Conservation (phyloP, 208 protist species). For the Trypanosoma mega region DNA sequence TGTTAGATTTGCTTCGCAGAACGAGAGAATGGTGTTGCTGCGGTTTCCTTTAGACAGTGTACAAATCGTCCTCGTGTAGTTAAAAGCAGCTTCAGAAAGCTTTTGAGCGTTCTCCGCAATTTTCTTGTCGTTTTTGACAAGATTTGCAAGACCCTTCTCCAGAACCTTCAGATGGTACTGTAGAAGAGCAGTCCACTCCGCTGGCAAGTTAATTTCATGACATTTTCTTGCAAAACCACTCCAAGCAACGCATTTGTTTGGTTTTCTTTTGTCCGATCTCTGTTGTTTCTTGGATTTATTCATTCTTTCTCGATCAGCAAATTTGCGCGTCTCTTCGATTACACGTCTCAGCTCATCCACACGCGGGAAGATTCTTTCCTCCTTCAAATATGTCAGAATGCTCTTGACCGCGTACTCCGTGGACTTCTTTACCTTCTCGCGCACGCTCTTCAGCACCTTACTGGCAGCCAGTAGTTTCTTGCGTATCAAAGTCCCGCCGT, state of each 20-base stretch:
- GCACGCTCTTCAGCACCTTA: background rate
- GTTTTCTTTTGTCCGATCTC: background rate
- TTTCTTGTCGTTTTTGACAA: constrained; percentile 1
- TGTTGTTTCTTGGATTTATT: background rate
- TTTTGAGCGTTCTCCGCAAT: constrained; percentile 11
- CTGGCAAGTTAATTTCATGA: background rate
- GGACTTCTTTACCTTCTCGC: background rate
- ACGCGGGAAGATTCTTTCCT: too few relatives aligned
- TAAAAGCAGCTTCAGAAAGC: constrained; percentile 14
- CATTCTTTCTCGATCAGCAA: background rate
- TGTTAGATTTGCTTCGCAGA: background rate
- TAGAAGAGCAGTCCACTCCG: constrained; percentile 16
- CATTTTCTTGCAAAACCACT: background rate
- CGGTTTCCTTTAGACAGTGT: background rate
- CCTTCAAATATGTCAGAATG: background rate
- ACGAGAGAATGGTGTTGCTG: background rate
- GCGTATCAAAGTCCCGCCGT: background rate
- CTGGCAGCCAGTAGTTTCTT: background rate
- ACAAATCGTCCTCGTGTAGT: constrained; percentile 6
- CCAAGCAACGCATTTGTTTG: constrained; percentile 5
- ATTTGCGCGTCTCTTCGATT: background rate
- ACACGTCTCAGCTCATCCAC: background rate
- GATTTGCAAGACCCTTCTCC: background rate
- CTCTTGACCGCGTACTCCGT: background rate
- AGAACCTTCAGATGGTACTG: constrained; percentile 8